phyloP scores from a whole-genome alignment of 2,329 filamentous ascomycete species.

The Endoconidiophora laricicola region DNA sequence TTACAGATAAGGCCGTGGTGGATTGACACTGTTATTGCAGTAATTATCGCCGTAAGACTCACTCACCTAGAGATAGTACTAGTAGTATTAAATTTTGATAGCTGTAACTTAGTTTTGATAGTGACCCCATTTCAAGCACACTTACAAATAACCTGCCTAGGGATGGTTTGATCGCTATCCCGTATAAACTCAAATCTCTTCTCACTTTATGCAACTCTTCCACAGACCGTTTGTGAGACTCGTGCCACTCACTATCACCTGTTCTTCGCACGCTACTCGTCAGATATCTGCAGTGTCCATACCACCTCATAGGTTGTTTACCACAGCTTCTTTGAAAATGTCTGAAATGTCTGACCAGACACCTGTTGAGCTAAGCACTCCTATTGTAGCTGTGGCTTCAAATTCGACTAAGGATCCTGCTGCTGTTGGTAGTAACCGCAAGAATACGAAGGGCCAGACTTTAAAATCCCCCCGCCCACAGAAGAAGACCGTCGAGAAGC shows the following conservation, averaged over 20 bases:
- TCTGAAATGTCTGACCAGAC: slow-evolving; percentile 10
- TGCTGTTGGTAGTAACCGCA: not conserved
- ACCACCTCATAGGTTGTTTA: not conserved
- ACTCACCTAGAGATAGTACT: not conserved
- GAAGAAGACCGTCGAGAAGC: slow-evolving; percentile 8
- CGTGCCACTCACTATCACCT: not conserved
- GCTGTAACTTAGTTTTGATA: too few species aligned
- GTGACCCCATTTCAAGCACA: too few species aligned
- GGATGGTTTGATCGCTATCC: too few species aligned
- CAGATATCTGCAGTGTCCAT: not conserved
- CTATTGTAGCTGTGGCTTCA: not conserved
- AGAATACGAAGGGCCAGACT: not conserved
- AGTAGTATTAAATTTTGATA: too few species aligned
- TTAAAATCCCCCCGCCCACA: slow-evolving; percentile 7
- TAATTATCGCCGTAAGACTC: not conserved
- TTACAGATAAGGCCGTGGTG: too few species aligned
- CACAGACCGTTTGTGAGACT: not conserved
- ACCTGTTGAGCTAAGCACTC: not conserved
- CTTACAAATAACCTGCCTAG: too few species aligned
- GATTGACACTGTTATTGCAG: not conserved
- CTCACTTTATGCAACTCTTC: not conserved
- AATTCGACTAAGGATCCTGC: not conserved
- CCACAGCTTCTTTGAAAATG: slow-evolving; percentile 5
- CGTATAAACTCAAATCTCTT: not conserved
- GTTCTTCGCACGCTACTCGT: not conserved